Evolutionary conservation across 148 eudicot species (phyloP), one percentile per base, ranked within the genome.

Genomic region (Spergularia bocconei): DNA sequence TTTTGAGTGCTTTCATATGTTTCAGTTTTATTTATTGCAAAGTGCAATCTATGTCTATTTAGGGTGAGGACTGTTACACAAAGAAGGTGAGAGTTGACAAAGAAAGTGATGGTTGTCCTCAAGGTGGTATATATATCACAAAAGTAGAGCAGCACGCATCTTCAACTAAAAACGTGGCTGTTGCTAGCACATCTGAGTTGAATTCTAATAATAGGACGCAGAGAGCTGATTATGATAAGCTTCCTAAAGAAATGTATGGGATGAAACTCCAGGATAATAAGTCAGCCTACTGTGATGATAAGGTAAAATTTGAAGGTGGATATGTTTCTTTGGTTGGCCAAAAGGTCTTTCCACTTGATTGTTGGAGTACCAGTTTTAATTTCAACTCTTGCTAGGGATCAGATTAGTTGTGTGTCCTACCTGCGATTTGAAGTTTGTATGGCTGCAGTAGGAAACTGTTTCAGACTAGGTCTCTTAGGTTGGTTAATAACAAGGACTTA

Each of bases 211-310:
- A 66, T 81, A 79, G 41, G 44, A 63, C 65, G 63, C 81, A 75
- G 70, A 86, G 81, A 74, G 82, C 76, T 68, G 87, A 79, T 53
- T 71, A 33, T 68, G 87, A 92, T 69, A 81, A 86, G 85, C 96
- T 89, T 81, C 90, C 90, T 14, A 77, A 81, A 73, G 86, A 87
- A 86, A 84, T 90, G 85, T 81, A 81, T 87, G 87, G 76, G 70
- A 87, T 88, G 96, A 90, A 83, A 82, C 89, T 93, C 71, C 78
- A 77, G 75, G 88, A 87, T 65, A 84, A 85, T 75, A 83, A 81
- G 79, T 77, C 79, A 50, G 89, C 85, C 68, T 75, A 76, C 75
- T 75, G 59, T 55, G 86, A 83, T 60, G 83, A 84, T 53, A 89
- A 80, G 79, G 79, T 86, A 80, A 75, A 58, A 33, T 67, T 65